Conservation (phyloP, 192 early-diverging fungal genomes). For the Pilaira anomala region DNA sequence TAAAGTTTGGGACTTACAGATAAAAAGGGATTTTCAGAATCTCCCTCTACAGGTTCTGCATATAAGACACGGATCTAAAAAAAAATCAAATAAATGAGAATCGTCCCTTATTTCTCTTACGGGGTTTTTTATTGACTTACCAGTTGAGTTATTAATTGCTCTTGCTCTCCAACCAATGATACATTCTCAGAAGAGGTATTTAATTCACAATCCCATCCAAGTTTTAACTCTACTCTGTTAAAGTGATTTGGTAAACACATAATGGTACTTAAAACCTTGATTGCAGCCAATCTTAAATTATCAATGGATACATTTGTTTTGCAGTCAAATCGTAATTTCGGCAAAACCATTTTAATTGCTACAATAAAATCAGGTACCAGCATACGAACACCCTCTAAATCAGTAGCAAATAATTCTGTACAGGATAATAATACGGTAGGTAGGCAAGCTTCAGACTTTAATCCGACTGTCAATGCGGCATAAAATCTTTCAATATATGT, state of each 20-base stretch:
- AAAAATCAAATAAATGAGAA: neutral
- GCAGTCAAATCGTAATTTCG: slow-evolving; percentile 39
- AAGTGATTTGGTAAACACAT: slow-evolving; percentile 71
- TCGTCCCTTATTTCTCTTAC: neutral
- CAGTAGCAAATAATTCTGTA: slow-evolving; percentile 57
- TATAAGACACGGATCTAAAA: slow-evolving; percentile 37
- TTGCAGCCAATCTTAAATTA: slow-evolving; percentile 63
- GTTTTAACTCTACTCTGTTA: slow-evolving; percentile 54
- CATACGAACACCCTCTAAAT: slow-evolving; percentile 70
- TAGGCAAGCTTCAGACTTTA: slow-evolving; percentile 56
- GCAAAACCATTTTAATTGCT: slow-evolving; percentile 61
- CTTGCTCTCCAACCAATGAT: slow-evolving; percentile 38
- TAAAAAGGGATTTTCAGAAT: slow-evolving; percentile 19
- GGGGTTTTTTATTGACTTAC: slow-evolving; percentile 32
- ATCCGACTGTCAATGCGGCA: slow-evolving; percentile 54
- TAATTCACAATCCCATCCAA: slow-evolving; percentile 48
- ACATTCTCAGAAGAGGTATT: slow-evolving; percentile 39
- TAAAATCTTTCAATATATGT: slow-evolving; percentile 78
- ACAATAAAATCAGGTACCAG: slow-evolving; percentile 72
- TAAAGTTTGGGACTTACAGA: slow-evolving; percentile 16
- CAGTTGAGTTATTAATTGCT: slow-evolving; percentile 50
- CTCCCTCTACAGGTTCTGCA: slow-evolving; percentile 16
- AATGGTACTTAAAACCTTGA: slow-evolving; percentile 59
- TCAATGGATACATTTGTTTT: slow-evolving; percentile 46
- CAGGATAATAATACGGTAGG: slow-evolving; percentile 68